phyloP scores from a whole-genome alignment of 768 basidiomycete genomes.

The Tylopilus balloui region DNA sequence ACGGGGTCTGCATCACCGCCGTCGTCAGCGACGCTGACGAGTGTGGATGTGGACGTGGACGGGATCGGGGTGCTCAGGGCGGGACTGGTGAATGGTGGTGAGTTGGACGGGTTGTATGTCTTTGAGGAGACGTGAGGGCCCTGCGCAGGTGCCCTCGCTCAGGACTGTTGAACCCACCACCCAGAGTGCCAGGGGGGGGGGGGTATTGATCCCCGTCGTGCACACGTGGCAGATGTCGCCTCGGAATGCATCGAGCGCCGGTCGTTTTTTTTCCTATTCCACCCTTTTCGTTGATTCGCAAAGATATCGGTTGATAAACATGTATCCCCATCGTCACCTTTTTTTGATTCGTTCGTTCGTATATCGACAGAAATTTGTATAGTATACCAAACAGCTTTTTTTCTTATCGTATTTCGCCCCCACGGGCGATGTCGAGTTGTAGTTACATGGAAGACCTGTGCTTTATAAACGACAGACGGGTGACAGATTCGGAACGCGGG shows the following conservation, averaged over 20 bases:
- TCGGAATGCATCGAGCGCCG: slow-evolving; percentile 2
- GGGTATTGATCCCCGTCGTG: not conserved
- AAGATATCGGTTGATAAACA: slow-evolving; percentile 1
- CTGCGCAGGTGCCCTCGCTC: not conserved
- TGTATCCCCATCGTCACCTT: slow-evolving; percentile 5
- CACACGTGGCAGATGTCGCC: not conserved
- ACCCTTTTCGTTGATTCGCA: slow-evolving; percentile 1
- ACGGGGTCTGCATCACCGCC: slow-evolving; percentile 17
- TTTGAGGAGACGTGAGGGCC: slow-evolving; percentile 23
- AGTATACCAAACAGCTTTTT: slow-evolving; percentile 16
- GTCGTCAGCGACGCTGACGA: slow-evolving; percentile 20
- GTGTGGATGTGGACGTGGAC: slow-evolving; percentile 16
- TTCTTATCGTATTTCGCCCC: not conserved
- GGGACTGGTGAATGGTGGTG: slow-evolving; percentile 29
- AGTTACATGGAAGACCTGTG: too few species aligned
- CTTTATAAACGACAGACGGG: too few species aligned
- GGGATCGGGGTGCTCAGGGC: slow-evolving; percentile 21
- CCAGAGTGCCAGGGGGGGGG: slow-evolving; percentile 8
- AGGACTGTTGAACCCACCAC: slow-evolving; percentile 1
- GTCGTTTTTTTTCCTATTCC: not conserved
- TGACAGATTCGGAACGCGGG: not conserved
- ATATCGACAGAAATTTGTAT: slow-evolving; percentile 17
- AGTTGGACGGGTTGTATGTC: slow-evolving; percentile 31
- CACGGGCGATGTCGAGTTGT: not conserved
- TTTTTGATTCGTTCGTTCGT: slow-evolving; percentile 6